Evolutionary conservation across 2,329 filamentous ascomycete genomes (phyloP), one percentile per base, ranked within the genome.

Genomic region (Zelopaecilomyces penicillatus): DNA sequence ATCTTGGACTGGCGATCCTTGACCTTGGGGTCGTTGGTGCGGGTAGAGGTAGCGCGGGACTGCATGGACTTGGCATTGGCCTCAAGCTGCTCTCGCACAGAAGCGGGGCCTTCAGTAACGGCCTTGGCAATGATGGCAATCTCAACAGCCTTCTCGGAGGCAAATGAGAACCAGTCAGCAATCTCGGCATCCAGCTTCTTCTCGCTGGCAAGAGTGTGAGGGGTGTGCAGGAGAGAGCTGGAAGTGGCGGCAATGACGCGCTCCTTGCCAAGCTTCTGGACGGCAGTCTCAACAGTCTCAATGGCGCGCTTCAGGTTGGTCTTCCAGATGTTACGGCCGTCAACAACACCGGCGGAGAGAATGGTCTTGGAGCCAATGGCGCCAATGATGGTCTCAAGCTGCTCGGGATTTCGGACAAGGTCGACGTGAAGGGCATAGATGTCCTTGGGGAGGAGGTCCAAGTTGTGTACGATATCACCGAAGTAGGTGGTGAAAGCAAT

Each of bases 261-360:
- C 57, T 97, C 90, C 79, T 95, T 91, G 74, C 93, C 91, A 52
- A 98, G 82, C 76, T 95, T 80, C 76, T 96, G 87, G 61, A 97
- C 75, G 54, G 91, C 93, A 49, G 80, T 75, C 81, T 97, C 88
- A 50, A 93, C 85, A 53, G 75, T 80, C 76, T 93, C 90, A 54
- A 98, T 94, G 63, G 93, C 89, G 61, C 81, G 82, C 81, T 95
- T 86, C 75, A 96, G 85, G 83, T 97, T 95, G 73, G 89, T 96
- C 87, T 98, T 98, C 93, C 93, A 98, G 78, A 98, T 97, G 81
- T 98, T 98, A 63, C 93, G 89, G 62, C 93, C 93, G 61, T 98
- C 90, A 56, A 98, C 93, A 59, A 98, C 86, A 87, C 93, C 93
- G 54, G 83, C 85, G 55, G 93, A 98, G 55, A 98, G 83, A 57